These are phyloP conservation scores for Fraxinus anomala DNA, from an alignment of 257 asterid genomes.

Conservation along the genomic window DNA sequence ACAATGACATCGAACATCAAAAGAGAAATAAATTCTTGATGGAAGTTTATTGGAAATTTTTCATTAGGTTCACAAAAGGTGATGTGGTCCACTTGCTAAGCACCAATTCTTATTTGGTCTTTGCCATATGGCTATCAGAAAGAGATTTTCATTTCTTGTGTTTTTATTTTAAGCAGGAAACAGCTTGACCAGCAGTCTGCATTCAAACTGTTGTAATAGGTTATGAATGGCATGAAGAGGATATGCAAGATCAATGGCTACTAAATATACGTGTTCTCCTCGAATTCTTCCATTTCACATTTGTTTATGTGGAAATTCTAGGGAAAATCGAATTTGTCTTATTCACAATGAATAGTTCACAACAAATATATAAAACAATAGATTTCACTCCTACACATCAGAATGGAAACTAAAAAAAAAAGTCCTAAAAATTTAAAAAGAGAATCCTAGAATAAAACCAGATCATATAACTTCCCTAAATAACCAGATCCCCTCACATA, in stretches of 20 bases:
- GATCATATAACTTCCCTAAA: no score
- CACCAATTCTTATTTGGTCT: not conserved
- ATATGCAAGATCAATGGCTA: not conserved
- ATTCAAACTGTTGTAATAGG: not conserved
- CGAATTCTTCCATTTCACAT: no score
- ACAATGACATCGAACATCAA: not conserved
- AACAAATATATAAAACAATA: no score
- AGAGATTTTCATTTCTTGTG: not conserved
- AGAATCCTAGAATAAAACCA: no score
- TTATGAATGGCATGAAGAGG: not conserved
- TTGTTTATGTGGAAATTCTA: no score
- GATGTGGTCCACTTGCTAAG: not conserved
- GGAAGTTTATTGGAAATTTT: not conserved
- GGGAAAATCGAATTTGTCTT: not conserved
- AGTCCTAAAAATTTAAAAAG: no score
- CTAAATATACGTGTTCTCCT: no score
- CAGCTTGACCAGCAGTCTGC: not conserved
- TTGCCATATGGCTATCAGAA: not conserved
- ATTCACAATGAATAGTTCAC: no score
- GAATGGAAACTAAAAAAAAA: no score
- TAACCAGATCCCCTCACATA: not conserved
- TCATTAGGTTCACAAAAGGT: not conserved
- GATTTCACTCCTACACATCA: no score
- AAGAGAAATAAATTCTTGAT: not conserved
- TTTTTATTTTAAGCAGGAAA: not conserved